Base-by-base conservation (phyloP, 768 basidiomycete genomes). In the Boletus rubescentipes region DNA sequence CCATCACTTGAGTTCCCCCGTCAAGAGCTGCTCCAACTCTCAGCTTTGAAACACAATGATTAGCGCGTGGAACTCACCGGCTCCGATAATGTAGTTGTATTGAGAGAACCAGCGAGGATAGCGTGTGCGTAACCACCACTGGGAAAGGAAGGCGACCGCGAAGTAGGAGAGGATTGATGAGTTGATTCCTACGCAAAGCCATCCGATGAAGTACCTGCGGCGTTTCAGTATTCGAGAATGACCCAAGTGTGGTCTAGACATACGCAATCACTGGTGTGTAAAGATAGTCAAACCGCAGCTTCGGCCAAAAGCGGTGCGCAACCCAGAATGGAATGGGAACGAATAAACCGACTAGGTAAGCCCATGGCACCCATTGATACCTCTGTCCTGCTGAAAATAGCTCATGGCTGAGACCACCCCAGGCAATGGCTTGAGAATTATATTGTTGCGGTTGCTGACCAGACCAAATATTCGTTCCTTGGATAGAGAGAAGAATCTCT, bases 61-160 rank as follows among this genome's bases (percentile, higher is more conserved):
- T 21, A 15, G 16, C 29, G 29, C n/a, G n/a, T 2, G 15, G 31
- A 38, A 58, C 68, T 54, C 39, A 70, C 66, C 86, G 38, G 84
- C 87, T 29, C 83, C 84, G 4, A 87, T 67, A 36, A 86, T 79
- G 61, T 85, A 86, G 63, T 87, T 86, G 66, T 85, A 85, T 60
- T 75, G 74, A 61, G 79, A 78, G 68, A 85, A 89, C 86, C 85
- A 89, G 14, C 77, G 77, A 2, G 87, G 83, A 52, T 83, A 72
- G 54, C 79, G 77, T 36, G 68, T 76, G 32, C 85, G 73, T 20
- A 86, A 60, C 80, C 81, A 87, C 23, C 79, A 62, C 51, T 87
- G 86, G 2, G 86, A 86, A 35, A 78, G 56, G 53, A 87, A 61
- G 31, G 78, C 85, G 14, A 85, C 66, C 49, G 80, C 67, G 47